A percentile compares a stretch with the other conserved stretches of the same genome.
These are phyloP conservation scores for Diaporthe caulivora DNA, from an alignment of 2,329 filamentous ascomycete genomes.

Conservation along the genomic window DNA sequence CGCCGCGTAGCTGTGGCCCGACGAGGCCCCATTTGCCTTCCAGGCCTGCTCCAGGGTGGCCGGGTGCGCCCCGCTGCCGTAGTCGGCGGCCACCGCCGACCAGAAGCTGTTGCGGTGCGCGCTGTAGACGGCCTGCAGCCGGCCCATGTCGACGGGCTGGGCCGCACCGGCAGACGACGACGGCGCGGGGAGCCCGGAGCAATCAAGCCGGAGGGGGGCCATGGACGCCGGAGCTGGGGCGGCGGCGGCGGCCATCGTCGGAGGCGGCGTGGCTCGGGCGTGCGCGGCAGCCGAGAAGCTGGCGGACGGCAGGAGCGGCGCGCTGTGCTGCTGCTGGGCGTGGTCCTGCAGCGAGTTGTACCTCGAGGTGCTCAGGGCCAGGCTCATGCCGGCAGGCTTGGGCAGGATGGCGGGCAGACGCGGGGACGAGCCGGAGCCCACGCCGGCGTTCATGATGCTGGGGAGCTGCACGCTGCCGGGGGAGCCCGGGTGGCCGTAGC, in stretches of 20 bases:
- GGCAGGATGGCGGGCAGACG: constrained; percentile 74
- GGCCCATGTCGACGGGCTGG: constrained; percentile 70
- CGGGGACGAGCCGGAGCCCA: constrained; percentile 58
- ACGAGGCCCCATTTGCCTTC: constrained; percentile 57
- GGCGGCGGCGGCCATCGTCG: constrained; percentile 50
- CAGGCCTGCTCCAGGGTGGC: constrained; percentile 79
- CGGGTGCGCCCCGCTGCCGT: constrained; percentile 73
- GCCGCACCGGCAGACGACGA: constrained; percentile 49
- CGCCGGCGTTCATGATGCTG: constrained; percentile 60
- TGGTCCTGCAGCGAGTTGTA: constrained; percentile 54
- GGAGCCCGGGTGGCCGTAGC: constrained; percentile 58
- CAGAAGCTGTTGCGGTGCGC: constrained; percentile 80
- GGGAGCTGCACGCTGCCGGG: constrained; percentile 64
- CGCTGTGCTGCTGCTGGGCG: constrained; percentile 56
- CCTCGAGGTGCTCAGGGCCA: constrained; percentile 53
- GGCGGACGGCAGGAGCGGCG: constrained; percentile 58
- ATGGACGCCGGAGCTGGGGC: constrained; percentile 40
- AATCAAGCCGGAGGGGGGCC: constrained; percentile 69
- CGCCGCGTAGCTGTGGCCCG: constrained; percentile 48
- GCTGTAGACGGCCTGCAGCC: constrained; percentile 78
- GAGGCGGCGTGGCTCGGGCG: constrained; percentile 46
- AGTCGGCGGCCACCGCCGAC: constrained; percentile 78
- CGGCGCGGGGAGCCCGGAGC: constrained; percentile 58
- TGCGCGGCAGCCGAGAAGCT: constrained; percentile 48
- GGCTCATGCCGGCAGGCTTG: constrained; percentile 69